Base-by-base conservation (phyloP, 805 yeast species). In the Candida chauliodis region DNA sequence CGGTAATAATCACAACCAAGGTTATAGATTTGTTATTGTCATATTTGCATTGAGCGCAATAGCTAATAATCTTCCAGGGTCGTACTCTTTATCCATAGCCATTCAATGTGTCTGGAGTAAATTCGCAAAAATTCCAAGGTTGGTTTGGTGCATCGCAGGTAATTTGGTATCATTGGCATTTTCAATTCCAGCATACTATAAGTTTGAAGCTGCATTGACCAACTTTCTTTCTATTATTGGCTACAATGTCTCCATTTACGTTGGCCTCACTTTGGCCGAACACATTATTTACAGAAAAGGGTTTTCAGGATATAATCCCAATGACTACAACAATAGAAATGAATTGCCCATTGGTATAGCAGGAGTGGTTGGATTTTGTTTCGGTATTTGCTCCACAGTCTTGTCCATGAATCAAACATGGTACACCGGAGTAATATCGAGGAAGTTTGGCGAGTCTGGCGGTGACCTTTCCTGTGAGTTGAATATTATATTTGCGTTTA, bases 181-280 rank as follows among this genome's bases (percentile, higher is more conserved):
- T 21, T 51, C 62, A 21, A 61, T 60, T 31, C 67, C 67, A 11
- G 66, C 65, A 8, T 60, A 59, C 41, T 61, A 61, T 40, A 55
- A 51, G 8, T 61, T 61, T 39, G 53, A 44, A 16, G 52, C 41
- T 9, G 47, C 61, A 13, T 60, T 61, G 61, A 47, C 52, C 5
- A 56, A 58, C 38, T 61, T 61, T 45, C 48, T 60, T 47, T 54
- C 58, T 16, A 58, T 61, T 34, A 52, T 61, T 30, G 50, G 61
- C 10, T 61, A 60, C 42, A 56, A 58, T 39, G 59, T 58, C 7
- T 54, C 65, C 10, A 59, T 61, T 22, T 61, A 61, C 42, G 41
- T 58, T 30, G 65, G 61, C n/a, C 50, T 58, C 23, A 33, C 63
- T 1, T 38, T 54, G 14, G 46, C 62, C 8, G 66, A 61, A 38